These are phyloP conservation scores for Amaranthus cruentus DNA, from an alignment of 148 eudicot genomes.

Conservation along the genomic window DNA sequence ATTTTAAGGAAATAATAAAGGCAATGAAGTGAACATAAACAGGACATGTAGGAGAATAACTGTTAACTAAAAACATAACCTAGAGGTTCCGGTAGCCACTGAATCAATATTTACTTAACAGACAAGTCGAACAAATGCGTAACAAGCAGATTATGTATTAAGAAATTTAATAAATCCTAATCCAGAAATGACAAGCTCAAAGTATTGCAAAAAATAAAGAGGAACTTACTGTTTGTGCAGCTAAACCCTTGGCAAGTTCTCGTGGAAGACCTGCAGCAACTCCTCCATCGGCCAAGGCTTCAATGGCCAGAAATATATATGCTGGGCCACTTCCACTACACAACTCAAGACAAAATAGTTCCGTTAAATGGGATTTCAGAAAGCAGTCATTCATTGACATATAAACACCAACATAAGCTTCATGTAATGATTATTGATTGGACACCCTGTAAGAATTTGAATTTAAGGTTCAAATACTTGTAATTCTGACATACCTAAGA, in stretches of 20 bases:
- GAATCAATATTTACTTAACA: not conserved
- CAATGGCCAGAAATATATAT: constrained; percentile 80
- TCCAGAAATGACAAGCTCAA: not conserved
- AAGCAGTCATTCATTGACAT: constrained; percentile 9
- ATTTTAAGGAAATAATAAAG: no score
- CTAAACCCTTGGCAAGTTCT: constrained; percentile 79
- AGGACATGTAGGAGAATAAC: not conserved
- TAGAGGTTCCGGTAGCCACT: not conserved
- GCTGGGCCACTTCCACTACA: constrained; percentile 95
- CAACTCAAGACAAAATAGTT: constrained; percentile 13
- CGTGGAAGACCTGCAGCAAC: constrained; percentile 96
- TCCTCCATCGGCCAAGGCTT: constrained; percentile 99
- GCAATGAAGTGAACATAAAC: not conserved
- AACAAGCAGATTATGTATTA: not conserved
- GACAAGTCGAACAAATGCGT: not conserved
- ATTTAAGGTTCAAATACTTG: not conserved
- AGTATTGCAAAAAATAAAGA: not conserved
- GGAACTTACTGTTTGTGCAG: constrained; percentile 85
- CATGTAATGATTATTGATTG: not conserved
- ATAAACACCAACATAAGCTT: not conserved
- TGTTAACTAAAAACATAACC: not conserved
- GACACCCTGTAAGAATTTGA: not conserved
- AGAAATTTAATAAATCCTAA: not conserved
- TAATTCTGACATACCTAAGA: constrained; percentile 53
- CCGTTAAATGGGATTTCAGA: not conserved